A percentile compares a stretch with the other conserved stretches of the same genome.
Evolutionary conservation across 169 alveolate species (phyloP).

Genomic region (Plasmodium berghei): DNA sequence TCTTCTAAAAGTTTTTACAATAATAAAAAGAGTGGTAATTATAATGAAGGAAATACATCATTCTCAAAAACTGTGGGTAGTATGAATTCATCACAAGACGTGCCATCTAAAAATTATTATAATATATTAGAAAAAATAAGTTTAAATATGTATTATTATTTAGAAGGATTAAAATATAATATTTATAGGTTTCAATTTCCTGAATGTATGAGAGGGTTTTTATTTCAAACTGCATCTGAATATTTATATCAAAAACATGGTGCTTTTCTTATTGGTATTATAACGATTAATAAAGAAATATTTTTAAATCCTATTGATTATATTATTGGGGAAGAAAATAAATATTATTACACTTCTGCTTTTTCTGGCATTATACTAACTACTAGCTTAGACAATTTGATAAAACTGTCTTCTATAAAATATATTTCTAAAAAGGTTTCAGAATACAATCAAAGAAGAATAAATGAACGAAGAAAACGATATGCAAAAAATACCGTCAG

Average conservation of each 20-base stretch:
- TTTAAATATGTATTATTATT: constrained; percentile 58
- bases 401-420: constrained; percentile 78
- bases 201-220: constrained; percentile 75
- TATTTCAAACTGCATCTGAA: constrained; percentile 79
- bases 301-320: constrained; percentile 81
- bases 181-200: constrained; percentile 75
- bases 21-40: not conserved
- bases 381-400: constrained; percentile 78
- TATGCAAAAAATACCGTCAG: no score
- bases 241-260: constrained; percentile 79
- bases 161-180: constrained; percentile 74
- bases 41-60: not conserved
- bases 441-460: constrained; percentile 60
- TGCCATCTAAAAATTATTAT: constrained; percentile 23
- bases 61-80: constrained; percentile 14
- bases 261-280: constrained; percentile 84
- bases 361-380: constrained; percentile 83
- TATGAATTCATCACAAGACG: not conserved
- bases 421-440: constrained; percentile 69
- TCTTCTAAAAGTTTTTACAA: not conserved
- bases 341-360: constrained; percentile 31
- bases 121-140: constrained; percentile 52
- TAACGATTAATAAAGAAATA: constrained; percentile 77
- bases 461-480: constrained; percentile 1
- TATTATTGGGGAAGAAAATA: constrained; percentile 81